These are phyloP conservation scores for Gaertneriomyces semiglobifer DNA, from an alignment of 192 early-diverging fungal genomes.

Conservation along the genomic window DNA sequence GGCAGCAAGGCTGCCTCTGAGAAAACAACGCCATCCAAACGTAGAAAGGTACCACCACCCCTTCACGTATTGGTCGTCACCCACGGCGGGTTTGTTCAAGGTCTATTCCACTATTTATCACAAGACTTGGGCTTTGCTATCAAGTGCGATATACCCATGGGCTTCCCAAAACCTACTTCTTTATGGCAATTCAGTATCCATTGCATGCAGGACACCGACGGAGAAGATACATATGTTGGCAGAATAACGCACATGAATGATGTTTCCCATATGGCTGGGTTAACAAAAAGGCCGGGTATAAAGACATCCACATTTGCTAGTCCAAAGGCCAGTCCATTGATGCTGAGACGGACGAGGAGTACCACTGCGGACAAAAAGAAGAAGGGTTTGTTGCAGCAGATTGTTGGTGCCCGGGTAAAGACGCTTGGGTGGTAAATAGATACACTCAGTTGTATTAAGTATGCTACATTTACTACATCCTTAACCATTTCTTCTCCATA, in stretches of 20 bases:
- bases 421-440: too few species aligned
- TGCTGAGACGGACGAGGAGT: constrained; percentile 4
- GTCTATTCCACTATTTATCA: constrained; percentile 37
- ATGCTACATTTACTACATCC: too few species aligned
- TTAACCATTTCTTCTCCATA: too few species aligned
- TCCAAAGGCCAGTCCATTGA: constrained; percentile 13
- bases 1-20: neutral
- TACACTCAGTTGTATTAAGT: too few species aligned
- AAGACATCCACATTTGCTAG: neutral
- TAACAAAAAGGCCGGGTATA: constrained; percentile 10
- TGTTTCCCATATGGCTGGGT: constrained; percentile 41
- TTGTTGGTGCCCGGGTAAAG: too few species aligned
- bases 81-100: constrained; percentile 45
- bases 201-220: constrained; percentile 31
- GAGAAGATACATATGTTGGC: constrained; percentile 48
- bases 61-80: constrained; percentile 45
- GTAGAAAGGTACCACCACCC: constrained; percentile 5
- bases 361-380: neutral
- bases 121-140: constrained; percentile 39
- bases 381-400: too few species aligned
- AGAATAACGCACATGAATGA: constrained; percentile 38
- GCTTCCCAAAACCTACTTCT: constrained; percentile 46
- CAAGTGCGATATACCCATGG: constrained; percentile 17
- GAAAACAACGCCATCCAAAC: constrained; percentile 14
- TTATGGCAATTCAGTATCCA: constrained; percentile 39